A percentile compares a stretch with the other conserved stretches of the same genome.
Conservation (phyloP, 108 stramenopile species). For the Aurantiochytrium sp. region DNA sequence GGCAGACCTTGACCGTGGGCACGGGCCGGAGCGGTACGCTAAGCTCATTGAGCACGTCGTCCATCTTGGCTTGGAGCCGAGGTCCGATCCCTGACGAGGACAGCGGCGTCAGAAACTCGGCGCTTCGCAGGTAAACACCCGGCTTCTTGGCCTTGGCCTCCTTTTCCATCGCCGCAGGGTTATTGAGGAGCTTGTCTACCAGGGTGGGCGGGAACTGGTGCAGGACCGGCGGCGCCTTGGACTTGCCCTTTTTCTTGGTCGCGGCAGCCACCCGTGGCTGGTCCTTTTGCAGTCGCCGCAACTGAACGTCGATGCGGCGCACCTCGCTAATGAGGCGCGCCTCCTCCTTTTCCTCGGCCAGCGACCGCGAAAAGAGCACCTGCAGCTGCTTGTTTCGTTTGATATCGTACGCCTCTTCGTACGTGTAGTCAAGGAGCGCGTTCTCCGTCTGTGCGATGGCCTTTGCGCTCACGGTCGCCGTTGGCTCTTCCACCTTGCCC, state of each 20-base stretch:
- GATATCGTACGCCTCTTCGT: not conserved
- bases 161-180: not conserved
- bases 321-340: not conserved
- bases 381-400: constrained; percentile 20
- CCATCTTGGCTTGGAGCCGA: not conserved
- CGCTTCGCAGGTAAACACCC: constrained; percentile 19
- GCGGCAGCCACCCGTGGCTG: not conserved
- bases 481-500: not conserved
- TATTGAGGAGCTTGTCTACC: not conserved
- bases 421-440: not conserved
- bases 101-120: not conserved
- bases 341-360: not conserved
- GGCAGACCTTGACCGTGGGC: not conserved
- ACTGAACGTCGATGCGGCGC: not conserved
- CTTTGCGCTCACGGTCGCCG: constrained; percentile 10
- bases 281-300: constrained; percentile 12
- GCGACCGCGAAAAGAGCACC: constrained; percentile 4
- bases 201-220: constrained; percentile 25
- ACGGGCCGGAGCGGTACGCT: not conserved
- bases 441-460: not conserved
- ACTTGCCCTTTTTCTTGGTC: not conserved
- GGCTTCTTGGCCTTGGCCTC: not conserved
- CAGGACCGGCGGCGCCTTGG: not conserved
- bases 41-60: not conserved
- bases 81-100: not conserved